A percentile compares a stretch with the other conserved stretches of the same genome.
Conservation (phyloP, 2,329 filamentous ascomycete species). For the Hymenotorrendiella dingleyae region DNA sequence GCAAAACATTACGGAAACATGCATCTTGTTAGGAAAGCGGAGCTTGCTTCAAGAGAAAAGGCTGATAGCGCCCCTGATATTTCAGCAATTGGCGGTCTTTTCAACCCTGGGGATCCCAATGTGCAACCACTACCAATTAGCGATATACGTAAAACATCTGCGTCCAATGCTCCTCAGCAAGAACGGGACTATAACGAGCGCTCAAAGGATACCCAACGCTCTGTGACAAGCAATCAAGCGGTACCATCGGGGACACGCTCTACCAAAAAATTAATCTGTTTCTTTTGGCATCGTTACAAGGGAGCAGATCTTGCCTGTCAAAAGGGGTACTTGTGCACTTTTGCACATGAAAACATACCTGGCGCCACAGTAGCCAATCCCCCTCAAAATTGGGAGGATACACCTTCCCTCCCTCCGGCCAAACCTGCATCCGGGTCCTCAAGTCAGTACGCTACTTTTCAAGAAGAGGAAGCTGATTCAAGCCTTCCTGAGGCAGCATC, state of each 20-base stretch:
- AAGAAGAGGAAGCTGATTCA: no score
- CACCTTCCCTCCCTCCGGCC: not conserved
- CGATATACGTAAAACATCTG: not conserved
- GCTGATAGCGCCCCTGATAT: slow-evolving; percentile 38
- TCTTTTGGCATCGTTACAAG: slow-evolving; percentile 7
- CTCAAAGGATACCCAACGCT: no score
- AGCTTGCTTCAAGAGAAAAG: slow-evolving; percentile 38
- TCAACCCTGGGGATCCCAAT: slow-evolving; percentile 16
- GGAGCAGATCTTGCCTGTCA: slow-evolving; percentile 2
- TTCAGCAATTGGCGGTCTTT: slow-evolving; percentile 26
- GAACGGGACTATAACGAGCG: no score
- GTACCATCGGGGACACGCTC: no score
- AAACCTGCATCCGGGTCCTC: not conserved
- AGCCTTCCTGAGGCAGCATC: no score
- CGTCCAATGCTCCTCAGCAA: not conserved
- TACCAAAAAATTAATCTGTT: no score
- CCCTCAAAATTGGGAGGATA: no score
- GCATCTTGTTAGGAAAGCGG: slow-evolving; percentile 35
- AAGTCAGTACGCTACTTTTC: no score
- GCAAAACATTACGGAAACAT: slow-evolving; percentile 37
- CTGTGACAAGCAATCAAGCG: no score
- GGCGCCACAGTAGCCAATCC: slow-evolving; percentile 1
- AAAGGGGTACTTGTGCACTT: slow-evolving; percentile 10
- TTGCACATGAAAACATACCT: slow-evolving; percentile 11
- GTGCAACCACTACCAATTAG: slow-evolving; percentile 4